Base-by-base conservation (phyloP, 331 rosid genomes). In the Ulmus americana region DNA sequence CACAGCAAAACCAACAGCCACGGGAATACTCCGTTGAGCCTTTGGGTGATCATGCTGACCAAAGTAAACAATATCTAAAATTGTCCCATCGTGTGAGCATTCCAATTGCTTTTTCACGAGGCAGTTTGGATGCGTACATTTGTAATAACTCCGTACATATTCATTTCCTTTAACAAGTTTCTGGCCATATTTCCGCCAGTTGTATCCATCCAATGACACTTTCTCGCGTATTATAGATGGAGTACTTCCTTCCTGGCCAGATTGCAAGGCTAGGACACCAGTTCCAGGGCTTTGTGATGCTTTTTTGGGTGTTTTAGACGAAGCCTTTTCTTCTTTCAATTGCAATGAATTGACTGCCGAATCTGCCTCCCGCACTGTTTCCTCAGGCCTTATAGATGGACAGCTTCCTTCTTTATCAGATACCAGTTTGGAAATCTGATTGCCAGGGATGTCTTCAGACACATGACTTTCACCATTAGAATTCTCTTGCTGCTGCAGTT, bases 181-280 rank as follows among this genome's bases (percentile, higher is more conserved):
- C 82, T 91, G 97, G 53, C 97, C 97, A 61, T 91, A 91, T 73
- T 91, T 91, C 63, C 97, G 72, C 97, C 97, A 91, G 78, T 88
- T 86, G 80, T 79, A 91, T 60, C 97, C 97, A 76, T 88, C 97
- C 52, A 81, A 80, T 16, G 86, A 69, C 18, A 80, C 84, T 75
- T 79, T 81, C 84, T 78, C 88, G 7, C 88, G 88, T 65, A 83
- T 59, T 65, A 74, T 65, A 51, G 90, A 61, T 41, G 86, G 70
- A 62, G 80, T 69, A 59, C 58, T 71, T 55, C 68, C 74, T 71
- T 77, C 85, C 73, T 64, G 85, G 63, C 63, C 81, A 50, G 79
- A 70, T 28, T 72, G 83, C 58, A 63, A 68, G 45, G 70, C 48
- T 41, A 13, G 66, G 0, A 43, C 63, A 51, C 59, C 18, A 11